Base-by-base conservation (phyloP, 164 flowering plant genomes). In the Berberis vulgaris region DNA sequence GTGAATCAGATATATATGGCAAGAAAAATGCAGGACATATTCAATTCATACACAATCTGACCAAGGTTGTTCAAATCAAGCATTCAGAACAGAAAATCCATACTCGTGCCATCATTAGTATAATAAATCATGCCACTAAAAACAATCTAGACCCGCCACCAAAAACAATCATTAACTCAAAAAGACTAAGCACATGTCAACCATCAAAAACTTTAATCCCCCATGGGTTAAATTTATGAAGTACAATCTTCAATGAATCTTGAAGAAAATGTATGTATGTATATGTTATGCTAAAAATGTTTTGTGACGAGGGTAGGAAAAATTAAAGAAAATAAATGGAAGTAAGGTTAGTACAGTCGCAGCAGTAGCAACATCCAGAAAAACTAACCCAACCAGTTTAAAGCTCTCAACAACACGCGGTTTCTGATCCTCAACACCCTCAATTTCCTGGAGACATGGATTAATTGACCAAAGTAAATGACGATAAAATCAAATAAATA, bases 281-380 rank as follows among this genome's bases (percentile, higher is more conserved):
- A 45, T 8, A 59, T 45, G 40, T 26, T n/a, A 9, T 26, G 45
- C 59, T 60, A 4, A 60, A 60, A n/a, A 45, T 45, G 45, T 8
- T 45, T 26, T 43, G 38, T 43, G 46, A 38, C 39, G 45, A 41
- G 62, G 41, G 26, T 7, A 4, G 3, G 10, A 44, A 57, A 7
- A 5, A 39, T 26, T 26, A 26, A 26, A 26, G 26, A 57, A 57
- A 57, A 39, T 9, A 38, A 6, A 4, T 1, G 43, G 40, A 57
- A 3, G 38, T 3, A 44, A 10, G 45, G 38, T 46, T 43, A 43
- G 45, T 12, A 7, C 62, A 60, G 11, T 47, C 7, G 62, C 62
- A 45, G 50, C n/a, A 6, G 60, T 11, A 42, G 45, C 45, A 58
- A 41, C 60, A 58, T 45, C 49, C 62, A 59, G 49, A n/a, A 13